Percentiles rank a stretch among this genome's conserved stretches.
phyloP scores from a whole-genome alignment of 768 basidiomycete species.

The Lactarius pseudohatsudake region DNA sequence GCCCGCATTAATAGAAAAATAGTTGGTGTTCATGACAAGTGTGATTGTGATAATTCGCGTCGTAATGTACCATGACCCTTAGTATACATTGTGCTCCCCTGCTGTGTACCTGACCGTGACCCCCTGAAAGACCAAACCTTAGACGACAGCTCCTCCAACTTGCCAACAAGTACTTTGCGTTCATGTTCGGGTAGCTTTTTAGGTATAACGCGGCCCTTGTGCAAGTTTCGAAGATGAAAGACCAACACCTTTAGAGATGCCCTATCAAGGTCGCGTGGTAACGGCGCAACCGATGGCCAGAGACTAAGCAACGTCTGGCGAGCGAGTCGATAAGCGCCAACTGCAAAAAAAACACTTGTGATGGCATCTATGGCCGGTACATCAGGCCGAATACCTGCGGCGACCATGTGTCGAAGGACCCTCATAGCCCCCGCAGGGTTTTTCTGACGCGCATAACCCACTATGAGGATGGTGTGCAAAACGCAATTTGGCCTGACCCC shows the following conservation, averaged over 20 bases:
- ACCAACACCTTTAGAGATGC: slow-evolving; percentile 50
- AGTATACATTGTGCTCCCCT: slow-evolving; percentile 7
- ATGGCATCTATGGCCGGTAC: slow-evolving; percentile 70
- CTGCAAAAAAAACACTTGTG: slow-evolving; percentile 61
- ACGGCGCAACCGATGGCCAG: slow-evolving; percentile 62
- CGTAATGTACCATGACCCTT: slow-evolving; percentile 9
- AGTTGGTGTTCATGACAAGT: slow-evolving; percentile 12
- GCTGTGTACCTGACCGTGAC: slow-evolving; percentile 8
- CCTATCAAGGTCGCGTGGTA: slow-evolving; percentile 50
- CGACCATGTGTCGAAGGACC: slow-evolving; percentile 63
- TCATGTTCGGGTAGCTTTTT: slow-evolving; percentile 35
- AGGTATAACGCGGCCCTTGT: slow-evolving; percentile 28
- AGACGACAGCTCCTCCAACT: slow-evolving; percentile 41
- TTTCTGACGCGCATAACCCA: slow-evolving; percentile 63
- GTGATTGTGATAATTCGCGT: not conserved
- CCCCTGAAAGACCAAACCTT: slow-evolving; percentile 44
- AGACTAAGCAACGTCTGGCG: slow-evolving; percentile 54
- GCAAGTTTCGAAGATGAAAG: slow-evolving; percentile 46
- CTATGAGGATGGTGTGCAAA: slow-evolving; percentile 77
- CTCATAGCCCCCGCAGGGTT: slow-evolving; percentile 52
- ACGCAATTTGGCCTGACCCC: slow-evolving; percentile 59
- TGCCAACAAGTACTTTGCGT: slow-evolving; percentile 41
- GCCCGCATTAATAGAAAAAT: slow-evolving; percentile 14
- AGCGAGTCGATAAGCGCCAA: slow-evolving; percentile 52
- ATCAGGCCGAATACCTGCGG: slow-evolving; percentile 64